Conservation (phyloP, 108 stramenopile genomes). For the Cyclostephanos tholiformis region DNA sequence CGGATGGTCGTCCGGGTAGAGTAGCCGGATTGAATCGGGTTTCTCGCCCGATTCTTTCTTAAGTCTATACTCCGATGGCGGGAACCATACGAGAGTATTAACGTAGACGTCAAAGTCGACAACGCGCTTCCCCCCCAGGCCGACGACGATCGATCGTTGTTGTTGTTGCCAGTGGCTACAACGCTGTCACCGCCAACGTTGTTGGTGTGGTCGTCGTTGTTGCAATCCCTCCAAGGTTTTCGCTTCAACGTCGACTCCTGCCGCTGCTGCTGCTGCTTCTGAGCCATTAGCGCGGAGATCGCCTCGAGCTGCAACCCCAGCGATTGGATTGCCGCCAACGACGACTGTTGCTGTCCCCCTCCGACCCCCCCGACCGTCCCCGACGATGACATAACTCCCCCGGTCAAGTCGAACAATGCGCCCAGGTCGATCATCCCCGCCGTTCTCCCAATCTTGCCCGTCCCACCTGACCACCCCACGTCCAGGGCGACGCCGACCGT, state of each 20-base stretch:
- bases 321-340: not conserved
- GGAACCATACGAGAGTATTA: not conserved
- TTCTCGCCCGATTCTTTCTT: no score
- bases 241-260: not conserved
- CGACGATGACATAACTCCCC: not conserved
- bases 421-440: not conserved
- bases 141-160: no score
- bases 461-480: not conserved
- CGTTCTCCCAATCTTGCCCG: not conserved
- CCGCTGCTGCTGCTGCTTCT: not conserved
- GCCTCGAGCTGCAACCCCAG: conserved; percentile 14
- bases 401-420: not conserved
- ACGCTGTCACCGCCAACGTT: not conserved
- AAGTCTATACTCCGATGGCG: no score
- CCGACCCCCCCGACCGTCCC: no score
- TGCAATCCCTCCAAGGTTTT: not conserved
- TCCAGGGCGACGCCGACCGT: not conserved
- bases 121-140: no score
- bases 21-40: no score
- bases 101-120: not conserved
- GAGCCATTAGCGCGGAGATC: conserved; percentile 9
- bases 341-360: no score
- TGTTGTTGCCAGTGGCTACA: no score
- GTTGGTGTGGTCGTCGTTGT: not conserved
- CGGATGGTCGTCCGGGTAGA: no score